Percentiles rank a stretch among this genome's conserved stretches.
These are phyloP conservation scores for Sporisorium reilianum DNA, from an alignment of 1,284 basidiomycete genomes.

Conservation along the genomic window DNA sequence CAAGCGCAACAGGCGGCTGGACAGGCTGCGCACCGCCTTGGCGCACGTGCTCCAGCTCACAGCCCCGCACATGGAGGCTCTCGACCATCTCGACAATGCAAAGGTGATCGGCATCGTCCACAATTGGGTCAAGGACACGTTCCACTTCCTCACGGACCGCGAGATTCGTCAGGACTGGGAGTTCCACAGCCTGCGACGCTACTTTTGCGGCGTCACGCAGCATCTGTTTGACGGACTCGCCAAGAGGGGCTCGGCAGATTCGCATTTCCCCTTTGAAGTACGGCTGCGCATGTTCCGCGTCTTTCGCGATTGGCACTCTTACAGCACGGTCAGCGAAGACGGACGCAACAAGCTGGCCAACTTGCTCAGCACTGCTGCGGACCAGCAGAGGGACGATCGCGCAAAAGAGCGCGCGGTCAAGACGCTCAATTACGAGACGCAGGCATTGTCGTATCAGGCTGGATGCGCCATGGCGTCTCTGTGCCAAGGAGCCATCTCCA, in stretches of 20 bases:
- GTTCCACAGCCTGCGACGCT: slow-evolving; percentile 84
- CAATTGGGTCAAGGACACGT: slow-evolving; percentile 86
- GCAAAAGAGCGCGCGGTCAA: slow-evolving; percentile 58
- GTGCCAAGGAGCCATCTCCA: slow-evolving; percentile 67
- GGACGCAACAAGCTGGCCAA: slow-evolving; percentile 80
- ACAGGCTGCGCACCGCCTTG: slow-evolving; percentile 87
- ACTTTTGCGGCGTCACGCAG: slow-evolving; percentile 89
- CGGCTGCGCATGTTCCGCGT: slow-evolving; percentile 84
- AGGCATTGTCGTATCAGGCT: slow-evolving; percentile 79
- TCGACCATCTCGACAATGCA: slow-evolving; percentile 78
- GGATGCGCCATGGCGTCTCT: slow-evolving; percentile 79
- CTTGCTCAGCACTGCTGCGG: slow-evolving; percentile 80
- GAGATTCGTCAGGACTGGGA: slow-evolving; percentile 83
- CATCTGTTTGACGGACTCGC: slow-evolving; percentile 83
- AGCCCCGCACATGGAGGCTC: slow-evolving; percentile 80
- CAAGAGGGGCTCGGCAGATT: slow-evolving; percentile 78
- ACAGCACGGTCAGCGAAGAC: slow-evolving; percentile 80
- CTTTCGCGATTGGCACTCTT: slow-evolving; percentile 93
- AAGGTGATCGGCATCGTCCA: slow-evolving; percentile 81
- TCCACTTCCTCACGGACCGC: slow-evolving; percentile 79
- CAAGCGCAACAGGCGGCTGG: slow-evolving; percentile 78
- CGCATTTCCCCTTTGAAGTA: slow-evolving; percentile 81
- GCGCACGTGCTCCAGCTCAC: slow-evolving; percentile 89
- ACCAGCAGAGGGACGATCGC: slow-evolving; percentile 71
- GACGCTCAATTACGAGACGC: slow-evolving; percentile 74